A percentile compares a stretch with the other conserved stretches of the same genome.
Evolutionary conservation across 2,329 filamentous ascomycete genomes (phyloP).

Genomic region (Exophiala calicioides): DNA sequence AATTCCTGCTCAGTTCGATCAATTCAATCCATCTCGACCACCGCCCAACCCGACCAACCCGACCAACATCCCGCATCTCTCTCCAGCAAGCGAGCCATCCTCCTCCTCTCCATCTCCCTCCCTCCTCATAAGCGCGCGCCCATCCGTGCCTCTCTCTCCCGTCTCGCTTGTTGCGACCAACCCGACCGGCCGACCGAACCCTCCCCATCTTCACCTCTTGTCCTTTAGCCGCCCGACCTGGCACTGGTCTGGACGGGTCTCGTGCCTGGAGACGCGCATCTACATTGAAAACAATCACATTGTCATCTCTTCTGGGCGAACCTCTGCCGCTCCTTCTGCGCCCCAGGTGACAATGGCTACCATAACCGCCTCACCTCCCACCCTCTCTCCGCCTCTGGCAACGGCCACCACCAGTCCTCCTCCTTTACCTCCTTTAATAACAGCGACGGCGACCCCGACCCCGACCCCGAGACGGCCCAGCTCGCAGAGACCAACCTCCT

Average conservation of each 20-base stretch:
- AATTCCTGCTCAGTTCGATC: too few species aligned
- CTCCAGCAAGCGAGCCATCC: too few species aligned
- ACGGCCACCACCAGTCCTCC: slow-evolving; percentile 40
- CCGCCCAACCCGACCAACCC: background rate
- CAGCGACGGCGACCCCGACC: slow-evolving; percentile 50
- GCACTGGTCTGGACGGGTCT: too few species aligned
- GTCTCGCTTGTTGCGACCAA: slow-evolving; percentile 4
- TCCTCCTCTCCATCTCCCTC: background rate
- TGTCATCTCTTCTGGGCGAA: slow-evolving; percentile 6
- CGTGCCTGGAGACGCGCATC: slow-evolving; percentile 21
- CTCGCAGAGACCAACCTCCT: slow-evolving; percentile 70
- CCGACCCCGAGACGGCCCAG: slow-evolving; percentile 58
- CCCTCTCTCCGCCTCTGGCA: slow-evolving; percentile 29
- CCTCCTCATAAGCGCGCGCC: slow-evolving; percentile 8
- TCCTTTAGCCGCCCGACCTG: slow-evolving; percentile 2
- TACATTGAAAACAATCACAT: slow-evolving; percentile 3
- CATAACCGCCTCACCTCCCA: slow-evolving; percentile 42
- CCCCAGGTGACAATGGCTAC: slow-evolving; percentile 33
- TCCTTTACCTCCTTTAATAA: slow-evolving; percentile 52
- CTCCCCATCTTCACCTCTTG: background rate
- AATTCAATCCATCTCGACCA: slow-evolving; percentile 1
- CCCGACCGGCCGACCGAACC: background rate
- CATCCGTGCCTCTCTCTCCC: background rate
- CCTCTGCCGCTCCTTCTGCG: slow-evolving; percentile 7
- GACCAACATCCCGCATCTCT: background rate